Evolutionary conservation across 768 basidiomycete species (phyloP), one percentile per base, ranked within the genome.

Genomic region (Lenzites betulinus): DNA sequence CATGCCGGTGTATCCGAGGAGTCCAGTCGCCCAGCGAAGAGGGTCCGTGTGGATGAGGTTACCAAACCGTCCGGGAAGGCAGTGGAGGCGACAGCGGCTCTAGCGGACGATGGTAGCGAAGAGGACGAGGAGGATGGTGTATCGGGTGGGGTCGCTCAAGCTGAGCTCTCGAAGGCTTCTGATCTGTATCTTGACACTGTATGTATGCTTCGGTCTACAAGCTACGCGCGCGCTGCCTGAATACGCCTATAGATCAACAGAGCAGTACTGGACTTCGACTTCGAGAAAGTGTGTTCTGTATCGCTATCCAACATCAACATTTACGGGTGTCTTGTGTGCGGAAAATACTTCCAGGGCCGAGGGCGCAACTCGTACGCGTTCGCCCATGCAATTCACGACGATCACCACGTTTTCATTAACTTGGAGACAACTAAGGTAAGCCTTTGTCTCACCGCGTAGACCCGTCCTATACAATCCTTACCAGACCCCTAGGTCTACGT

Each of bases 321-420:
- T 64, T 99, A 99, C 70, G 94, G 93, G 35, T 99, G 97, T 72
- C 85, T 99, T 54, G 95, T 98, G 16, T 95, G 93, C 72, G 97
- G 97, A 56, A 98, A 97, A 78, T 99, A 98, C 74, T 98, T 97
- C 71, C 96, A 98, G 80, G 97, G 97, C 25, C 81, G 97, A 69
- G 96, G 97, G 36, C 88, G 89, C 64, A 92, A 83, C 46, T 94
- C 94, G 58, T 95, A 94, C 71, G 97, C 97, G 23, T 99, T 97
- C 75, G 86, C 94, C 16, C 97, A 99, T 76, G 91, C 95, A 47
- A 95, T 99, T 64, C 93, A 95, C 69, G 94, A 98, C 60, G 95
- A 97, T 74, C 95, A 99, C 71, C 95, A 98, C 70, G 97, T 98
- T 58, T 99, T 95, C 81, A 92, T 99, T 69, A 95, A 98, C 74